A percentile compares a stretch with the other conserved stretches of the same genome.
Evolutionary conservation across 805 yeast genomes (phyloP).

Genomic region (Sugiyamaella chiloensis): DNA sequence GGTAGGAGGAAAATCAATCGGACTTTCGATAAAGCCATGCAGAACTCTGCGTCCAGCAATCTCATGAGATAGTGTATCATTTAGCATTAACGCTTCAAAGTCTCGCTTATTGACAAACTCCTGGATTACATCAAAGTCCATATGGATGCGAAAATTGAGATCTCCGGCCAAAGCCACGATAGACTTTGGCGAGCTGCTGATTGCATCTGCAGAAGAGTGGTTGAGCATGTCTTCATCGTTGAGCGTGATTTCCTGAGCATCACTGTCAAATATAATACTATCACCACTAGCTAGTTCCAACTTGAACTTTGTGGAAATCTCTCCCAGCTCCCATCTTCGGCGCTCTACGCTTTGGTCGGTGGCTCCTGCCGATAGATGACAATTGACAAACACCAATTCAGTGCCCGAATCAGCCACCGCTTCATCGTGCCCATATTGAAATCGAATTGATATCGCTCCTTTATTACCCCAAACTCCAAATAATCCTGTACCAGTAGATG

Average conservation of each 20-base stretch:
- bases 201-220: not conserved
- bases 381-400: slow-evolving; percentile 41
- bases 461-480: slow-evolving; percentile 59
- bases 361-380: slow-evolving; percentile 56
- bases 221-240: slow-evolving; percentile 7
- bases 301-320: slow-evolving; percentile 34
- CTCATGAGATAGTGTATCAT: slow-evolving; percentile 44
- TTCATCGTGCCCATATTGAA: slow-evolving; percentile 41
- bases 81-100: slow-evolving; percentile 36
- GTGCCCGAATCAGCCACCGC: slow-evolving; percentile 28
- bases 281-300: slow-evolving; percentile 28
- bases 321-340: slow-evolving; percentile 45
- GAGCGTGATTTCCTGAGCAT: slow-evolving; percentile 26
- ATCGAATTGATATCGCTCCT: slow-evolving; percentile 50
- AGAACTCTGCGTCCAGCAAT: slow-evolving; percentile 37
- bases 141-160: slow-evolving; percentile 47
- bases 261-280: slow-evolving; percentile 30
- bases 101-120: slow-evolving; percentile 33
- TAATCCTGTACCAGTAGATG: slow-evolving; percentile 55
- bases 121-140: slow-evolving; percentile 32
- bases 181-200: not conserved
- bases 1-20: slow-evolving; percentile 51
- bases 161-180: slow-evolving; percentile 47
- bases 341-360: slow-evolving; percentile 36
- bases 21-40: slow-evolving; percentile 46